Conservation (phyloP, 2,329 filamentous ascomycete genomes). For the Botryosphaeria agaves region DNA sequence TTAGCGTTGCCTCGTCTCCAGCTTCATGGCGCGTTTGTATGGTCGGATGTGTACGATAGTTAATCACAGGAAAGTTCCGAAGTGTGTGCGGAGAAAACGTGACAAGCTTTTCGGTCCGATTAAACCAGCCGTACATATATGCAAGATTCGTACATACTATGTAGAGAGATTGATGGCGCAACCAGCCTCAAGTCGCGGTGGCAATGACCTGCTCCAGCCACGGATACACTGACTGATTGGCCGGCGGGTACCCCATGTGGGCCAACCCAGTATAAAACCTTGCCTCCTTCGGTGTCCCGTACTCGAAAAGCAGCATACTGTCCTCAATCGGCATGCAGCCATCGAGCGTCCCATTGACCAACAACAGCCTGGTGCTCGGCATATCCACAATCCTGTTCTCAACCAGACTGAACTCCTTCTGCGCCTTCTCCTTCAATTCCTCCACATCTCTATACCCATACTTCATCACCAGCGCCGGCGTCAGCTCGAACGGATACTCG, state of each 20-base stretch:
- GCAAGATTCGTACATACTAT: too few relatives aligned
- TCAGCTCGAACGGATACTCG: conserved; percentile 43
- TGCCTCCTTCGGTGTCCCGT: conserved; percentile 47
- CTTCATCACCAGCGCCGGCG: conserved; percentile 7
- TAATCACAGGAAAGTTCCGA: too few relatives aligned
- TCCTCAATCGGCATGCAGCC: conserved; percentile 46
- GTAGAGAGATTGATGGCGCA: too few relatives aligned
- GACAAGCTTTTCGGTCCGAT: too few relatives aligned
- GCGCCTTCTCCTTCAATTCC: conserved; percentile 17
- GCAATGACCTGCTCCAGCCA: conserved; percentile 42
- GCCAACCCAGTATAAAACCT: conserved; percentile 41
- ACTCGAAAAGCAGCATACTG: conserved; percentile 44
- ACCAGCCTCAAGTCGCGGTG: conserved; percentile 1
- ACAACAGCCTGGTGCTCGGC: conserved; percentile 37
- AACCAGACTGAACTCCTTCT: conserved; percentile 45
- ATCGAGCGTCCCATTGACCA: conserved; percentile 36
- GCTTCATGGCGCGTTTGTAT: too few relatives aligned
- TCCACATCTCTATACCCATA: conserved; percentile 1
- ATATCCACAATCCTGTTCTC: conserved; percentile 36
- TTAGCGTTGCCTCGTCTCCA: too few relatives aligned
- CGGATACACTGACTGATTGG: conserved; percentile 39
- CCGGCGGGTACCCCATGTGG: conserved; percentile 49
- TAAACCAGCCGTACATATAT: too few relatives aligned
- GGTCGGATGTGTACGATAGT: too few relatives aligned
- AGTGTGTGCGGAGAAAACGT: too few relatives aligned